These are phyloP conservation scores for Silene uniflora DNA, from an alignment of 148 eudicot genomes.

Conservation along the genomic window DNA sequence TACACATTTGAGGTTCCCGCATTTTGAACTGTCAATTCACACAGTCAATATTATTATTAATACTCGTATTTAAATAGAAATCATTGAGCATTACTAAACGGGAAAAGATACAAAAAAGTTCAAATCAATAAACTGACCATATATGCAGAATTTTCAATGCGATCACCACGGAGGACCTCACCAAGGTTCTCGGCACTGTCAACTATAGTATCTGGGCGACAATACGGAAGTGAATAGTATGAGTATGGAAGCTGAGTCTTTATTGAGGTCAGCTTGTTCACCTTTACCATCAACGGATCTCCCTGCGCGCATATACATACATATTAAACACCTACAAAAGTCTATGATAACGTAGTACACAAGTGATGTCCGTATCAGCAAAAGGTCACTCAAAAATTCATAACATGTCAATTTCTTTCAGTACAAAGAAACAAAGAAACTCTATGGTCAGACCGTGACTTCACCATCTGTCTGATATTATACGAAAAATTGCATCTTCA, in stretches of 20 bases:
- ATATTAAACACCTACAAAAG: slow-evolving; percentile 7
- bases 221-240: slow-evolving; percentile 53
- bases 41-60: not conserved
- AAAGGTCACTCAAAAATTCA: not conserved
- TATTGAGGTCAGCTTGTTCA: slow-evolving; percentile 55
- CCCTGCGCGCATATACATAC: slow-evolving; percentile 35
- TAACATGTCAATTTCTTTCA: not conserved
- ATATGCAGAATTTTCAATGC: slow-evolving; percentile 60
- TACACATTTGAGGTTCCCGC: slow-evolving; percentile 58
- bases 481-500: not conserved
- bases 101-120: not conserved
- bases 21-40: slow-evolving; percentile 41
- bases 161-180: slow-evolving; percentile 68
- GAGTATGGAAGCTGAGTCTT: slow-evolving; percentile 68
- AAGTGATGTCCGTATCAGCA: not conserved
- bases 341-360: not conserved
- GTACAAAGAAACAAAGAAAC: not conserved
- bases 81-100: not conserved
- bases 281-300: slow-evolving; percentile 50
- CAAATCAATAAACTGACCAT: slow-evolving; percentile 36
- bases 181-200: slow-evolving; percentile 69
- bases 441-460: not conserved
- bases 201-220: slow-evolving; percentile 46
- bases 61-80: not conserved
- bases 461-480: not conserved